Base-by-base conservation (phyloP, 257 asterid genomes). In the Anisodus tanguticus region DNA sequence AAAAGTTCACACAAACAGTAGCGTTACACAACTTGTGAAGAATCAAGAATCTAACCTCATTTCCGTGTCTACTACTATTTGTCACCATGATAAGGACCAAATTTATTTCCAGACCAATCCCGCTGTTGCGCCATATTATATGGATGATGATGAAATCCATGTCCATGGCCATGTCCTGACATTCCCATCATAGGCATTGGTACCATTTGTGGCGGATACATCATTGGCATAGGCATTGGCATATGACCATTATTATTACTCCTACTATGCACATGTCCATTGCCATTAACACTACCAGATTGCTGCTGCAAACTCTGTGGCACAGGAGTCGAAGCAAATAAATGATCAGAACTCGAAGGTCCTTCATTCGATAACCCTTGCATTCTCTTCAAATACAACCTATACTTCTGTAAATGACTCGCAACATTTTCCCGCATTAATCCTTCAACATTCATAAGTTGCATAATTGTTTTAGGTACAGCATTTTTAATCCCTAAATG, bases 31-130 rank as follows among this genome's bases (percentile, higher is more conserved):
- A 16, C 22, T 16, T 58, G 6, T 6, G 78, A 60, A 82, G 47
- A 10, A 83, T 9, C 70, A 80, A 84, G 70, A 53, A 37, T 55
- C 89, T 88, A 84, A 93, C 93, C 91, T 85, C 83, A 19, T 47
- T 76, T 37, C n/a, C 31, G 9, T 19, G 12, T 69, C 13, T 84
- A 79, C 76, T 83, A 45, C 88, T 84, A 91, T 60, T 91, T 84
- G 80, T 92, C 91, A 85, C 88, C 87, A 79, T 89, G 89, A 87
- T 91, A 91, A 8, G 90, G 86, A 77, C 86, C 89, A 59, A 83
- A 90, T 86, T 88, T 91, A 85, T 85, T 91, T 66, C 94, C 94
- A 45, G 95, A 80, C 97, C 98, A 94, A 82, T 91, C 95, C 80
- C 93, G 90, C 84, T 87, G 95, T 89, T 88, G 94, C 90, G 9